Conservation (phyloP, 768 basidiomycete genomes). For the Suillus tomentosus region DNA sequence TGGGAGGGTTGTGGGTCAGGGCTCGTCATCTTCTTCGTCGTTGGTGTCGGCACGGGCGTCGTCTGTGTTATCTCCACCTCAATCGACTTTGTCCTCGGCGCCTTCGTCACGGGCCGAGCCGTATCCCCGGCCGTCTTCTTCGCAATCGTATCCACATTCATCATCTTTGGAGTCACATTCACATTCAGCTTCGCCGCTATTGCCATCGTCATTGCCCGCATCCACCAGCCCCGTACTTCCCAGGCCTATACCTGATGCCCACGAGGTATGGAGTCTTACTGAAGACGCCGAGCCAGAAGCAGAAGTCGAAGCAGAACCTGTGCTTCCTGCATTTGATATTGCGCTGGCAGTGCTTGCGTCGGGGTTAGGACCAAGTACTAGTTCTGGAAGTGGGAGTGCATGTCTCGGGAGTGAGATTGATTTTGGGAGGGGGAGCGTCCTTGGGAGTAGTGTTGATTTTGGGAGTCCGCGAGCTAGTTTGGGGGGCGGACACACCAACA, state of each 20-base stretch:
- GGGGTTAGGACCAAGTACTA: conserved; percentile 9
- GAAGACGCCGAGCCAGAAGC: background rate
- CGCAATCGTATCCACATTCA: conserved; percentile 21
- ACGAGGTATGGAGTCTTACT: background rate
- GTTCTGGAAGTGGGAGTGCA: background rate
- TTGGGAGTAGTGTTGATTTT: background rate
- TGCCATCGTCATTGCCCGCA: background rate
- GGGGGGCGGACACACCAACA: background rate
- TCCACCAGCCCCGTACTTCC: background rate
- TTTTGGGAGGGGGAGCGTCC: background rate
- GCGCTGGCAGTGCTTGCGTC: conserved; percentile 31
- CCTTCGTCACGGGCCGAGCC: background rate
- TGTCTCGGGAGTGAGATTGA: background rate
- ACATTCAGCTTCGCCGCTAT: conserved; percentile 12
- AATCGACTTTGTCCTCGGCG: background rate
- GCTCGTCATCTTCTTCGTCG: conserved; percentile 15
- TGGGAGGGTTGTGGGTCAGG: conserved; percentile 17
- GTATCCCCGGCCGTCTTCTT: conserved; percentile 15
- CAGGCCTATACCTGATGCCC: background rate
- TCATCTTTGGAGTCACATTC: background rate
- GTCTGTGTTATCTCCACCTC: background rate
- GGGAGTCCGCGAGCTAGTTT: background rate
- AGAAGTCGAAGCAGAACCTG: conserved; percentile 5
- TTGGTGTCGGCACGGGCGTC: background rate
- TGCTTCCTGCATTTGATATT: conserved; percentile 27